phyloP scores from a whole-genome alignment of 768 basidiomycete species.

The Trametes meyenii region DNA sequence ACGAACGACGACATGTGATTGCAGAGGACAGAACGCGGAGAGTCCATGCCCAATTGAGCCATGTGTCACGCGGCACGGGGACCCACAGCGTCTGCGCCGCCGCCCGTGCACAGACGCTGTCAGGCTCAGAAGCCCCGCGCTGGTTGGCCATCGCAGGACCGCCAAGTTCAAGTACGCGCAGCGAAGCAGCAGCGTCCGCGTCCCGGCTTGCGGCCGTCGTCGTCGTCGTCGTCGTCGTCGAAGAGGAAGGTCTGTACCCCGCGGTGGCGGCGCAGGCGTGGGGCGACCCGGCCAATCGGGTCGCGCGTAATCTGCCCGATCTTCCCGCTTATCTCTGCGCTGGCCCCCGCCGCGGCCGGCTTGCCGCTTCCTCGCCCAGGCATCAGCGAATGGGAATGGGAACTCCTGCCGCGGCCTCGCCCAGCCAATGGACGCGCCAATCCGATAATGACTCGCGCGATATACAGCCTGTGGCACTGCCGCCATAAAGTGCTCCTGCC shows the following conservation, averaged over 20 bases:
- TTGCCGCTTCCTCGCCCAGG: background rate
- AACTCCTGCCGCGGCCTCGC: background rate
- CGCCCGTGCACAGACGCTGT: slow-evolving; percentile 1
- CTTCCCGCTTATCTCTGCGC: slow-evolving; percentile 11
- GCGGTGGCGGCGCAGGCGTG: slow-evolving; percentile 8
- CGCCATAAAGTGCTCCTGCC: background rate
- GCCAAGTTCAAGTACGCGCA: background rate
- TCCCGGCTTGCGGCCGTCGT: too few species aligned
- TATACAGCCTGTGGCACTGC: background rate
- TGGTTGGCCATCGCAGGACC: background rate
- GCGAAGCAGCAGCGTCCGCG: background rate
- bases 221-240: background rate
- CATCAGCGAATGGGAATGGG: background rate
- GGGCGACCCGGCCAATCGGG: slow-evolving; percentile 5
- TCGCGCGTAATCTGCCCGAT: slow-evolving; percentile 1
- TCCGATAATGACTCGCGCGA: slow-evolving; percentile 11
- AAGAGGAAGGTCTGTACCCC: background rate
- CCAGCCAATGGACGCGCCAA: background rate
- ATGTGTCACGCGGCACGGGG: slow-evolving; percentile 7
- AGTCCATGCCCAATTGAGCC: slow-evolving; percentile 12
- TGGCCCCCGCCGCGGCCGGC: background rate
- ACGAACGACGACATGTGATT: slow-evolving; percentile 20
- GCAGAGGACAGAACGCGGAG: slow-evolving; percentile 1
- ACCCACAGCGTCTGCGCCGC: slow-evolving; percentile 13
- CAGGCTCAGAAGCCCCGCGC: background rate